Conservation (phyloP, 768 basidiomycete species). For the Scleroderma bovista region DNA sequence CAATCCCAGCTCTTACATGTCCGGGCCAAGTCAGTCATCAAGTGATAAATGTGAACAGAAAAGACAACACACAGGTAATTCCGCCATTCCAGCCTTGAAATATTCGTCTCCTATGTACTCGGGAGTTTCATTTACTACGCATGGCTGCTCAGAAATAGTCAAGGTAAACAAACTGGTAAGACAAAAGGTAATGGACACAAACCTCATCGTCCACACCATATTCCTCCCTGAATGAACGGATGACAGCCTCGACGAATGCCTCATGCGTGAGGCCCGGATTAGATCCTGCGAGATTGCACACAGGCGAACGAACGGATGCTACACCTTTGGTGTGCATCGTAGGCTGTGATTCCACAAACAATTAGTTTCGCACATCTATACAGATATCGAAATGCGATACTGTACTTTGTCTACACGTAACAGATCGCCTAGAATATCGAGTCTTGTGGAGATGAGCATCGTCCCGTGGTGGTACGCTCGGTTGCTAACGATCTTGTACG, state of each 20-base stretch:
- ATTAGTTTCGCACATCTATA: too few relatives aligned
- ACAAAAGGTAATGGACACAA: background rate
- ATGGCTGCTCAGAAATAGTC: conserved; percentile 27
- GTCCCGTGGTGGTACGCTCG: conserved; percentile 98
- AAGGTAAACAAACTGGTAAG: background rate
- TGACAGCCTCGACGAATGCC: conserved; percentile 62
- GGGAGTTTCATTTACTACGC: conserved; percentile 40
- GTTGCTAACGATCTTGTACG: conserved; percentile 89
- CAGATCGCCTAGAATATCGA: conserved; percentile 67
- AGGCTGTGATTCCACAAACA: conserved; percentile 39
- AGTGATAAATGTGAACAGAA: background rate
- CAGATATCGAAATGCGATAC: background rate
- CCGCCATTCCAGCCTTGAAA: conserved; percentile 63
- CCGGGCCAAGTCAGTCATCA: background rate
- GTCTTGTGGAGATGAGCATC: conserved; percentile 86
- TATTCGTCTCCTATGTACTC: conserved; percentile 46
- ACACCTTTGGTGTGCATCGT: conserved; percentile 83
- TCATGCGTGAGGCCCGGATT: conserved; percentile 54
- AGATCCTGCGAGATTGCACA: conserved; percentile 70
- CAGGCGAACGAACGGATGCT: conserved; percentile 87
- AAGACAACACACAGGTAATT: conserved; percentile 55
- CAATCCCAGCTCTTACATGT: conserved; percentile 79
- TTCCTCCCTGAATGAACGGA: conserved; percentile 57
- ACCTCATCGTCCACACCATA: conserved; percentile 41
- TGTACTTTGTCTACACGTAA: conserved; percentile 62